Percentiles rank a stretch among this genome's conserved stretches.
Conservation (phyloP, 2,329 filamentous ascomycete species). For the Juglanconis juglandina region DNA sequence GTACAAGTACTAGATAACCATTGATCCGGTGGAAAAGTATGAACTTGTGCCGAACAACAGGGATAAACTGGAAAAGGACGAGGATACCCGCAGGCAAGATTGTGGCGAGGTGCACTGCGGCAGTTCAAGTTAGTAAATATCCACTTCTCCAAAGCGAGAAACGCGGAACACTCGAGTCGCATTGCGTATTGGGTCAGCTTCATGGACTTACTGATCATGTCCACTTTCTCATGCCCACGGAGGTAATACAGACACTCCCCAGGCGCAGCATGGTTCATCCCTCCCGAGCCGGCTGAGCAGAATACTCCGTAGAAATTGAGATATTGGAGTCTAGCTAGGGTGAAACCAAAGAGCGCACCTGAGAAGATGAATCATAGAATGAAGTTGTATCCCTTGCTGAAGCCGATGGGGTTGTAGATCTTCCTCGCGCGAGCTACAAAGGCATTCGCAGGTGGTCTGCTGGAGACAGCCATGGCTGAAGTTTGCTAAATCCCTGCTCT, state of each 20-base stretch:
- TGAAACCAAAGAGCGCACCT: conserved; percentile 42
- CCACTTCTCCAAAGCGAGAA: too few species aligned
- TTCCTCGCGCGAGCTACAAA: conserved; percentile 22
- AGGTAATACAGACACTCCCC: conserved; percentile 42
- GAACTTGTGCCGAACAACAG: conserved; percentile 42
- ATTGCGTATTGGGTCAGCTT: too few species aligned
- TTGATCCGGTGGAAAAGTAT: conserved; percentile 57
- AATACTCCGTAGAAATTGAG: conserved; percentile 40
- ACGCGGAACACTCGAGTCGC: too few species aligned
- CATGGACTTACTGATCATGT: conserved; percentile 30
- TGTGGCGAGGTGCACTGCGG: conserved; percentile 37
- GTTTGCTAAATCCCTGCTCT: not conserved
- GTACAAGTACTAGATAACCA: conserved; percentile 51
- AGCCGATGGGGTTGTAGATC: conserved; percentile 21
- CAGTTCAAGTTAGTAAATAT: too few species aligned
- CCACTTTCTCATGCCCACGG: conserved; percentile 27
- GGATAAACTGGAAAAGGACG: conserved; percentile 46
- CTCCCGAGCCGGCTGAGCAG: conserved; percentile 19
- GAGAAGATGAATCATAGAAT: conserved; percentile 32
- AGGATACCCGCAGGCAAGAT: conserved; percentile 45
- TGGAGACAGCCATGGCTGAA: not conserved
- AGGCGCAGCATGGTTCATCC: conserved; percentile 21
- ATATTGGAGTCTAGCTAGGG: conserved; percentile 45
- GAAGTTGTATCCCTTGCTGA: conserved; percentile 23
- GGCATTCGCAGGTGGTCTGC: conserved; percentile 14